These are phyloP conservation scores for Leptomonas seymouri DNA, from an alignment of 208 protist species.

Conservation along the genomic window DNA sequence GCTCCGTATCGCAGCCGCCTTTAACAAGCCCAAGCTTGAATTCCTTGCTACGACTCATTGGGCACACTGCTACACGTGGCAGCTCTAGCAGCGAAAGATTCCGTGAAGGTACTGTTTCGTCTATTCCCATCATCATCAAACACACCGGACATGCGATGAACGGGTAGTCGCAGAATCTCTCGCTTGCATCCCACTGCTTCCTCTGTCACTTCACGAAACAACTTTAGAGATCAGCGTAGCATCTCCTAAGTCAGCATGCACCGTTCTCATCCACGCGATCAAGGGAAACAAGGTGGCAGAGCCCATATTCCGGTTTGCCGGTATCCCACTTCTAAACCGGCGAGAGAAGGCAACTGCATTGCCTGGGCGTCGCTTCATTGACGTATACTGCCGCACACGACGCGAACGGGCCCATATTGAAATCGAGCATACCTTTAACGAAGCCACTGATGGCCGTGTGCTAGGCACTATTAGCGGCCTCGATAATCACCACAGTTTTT, in stretches of 20 bases:
- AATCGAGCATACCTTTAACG: background rate
- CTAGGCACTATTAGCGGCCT: background rate
- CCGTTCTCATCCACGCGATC: background rate
- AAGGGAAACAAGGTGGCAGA: background rate
- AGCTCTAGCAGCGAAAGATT: background rate
- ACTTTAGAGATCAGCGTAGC: background rate
- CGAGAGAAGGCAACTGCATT: background rate
- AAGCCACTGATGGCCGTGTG: background rate
- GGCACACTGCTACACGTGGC: background rate
- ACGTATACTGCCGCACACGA: constrained; percentile 1
- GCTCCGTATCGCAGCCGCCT: background rate
- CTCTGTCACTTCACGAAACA: background rate
- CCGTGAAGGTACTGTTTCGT: background rate
- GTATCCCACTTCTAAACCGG: constrained; percentile 3
- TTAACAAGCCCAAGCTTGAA: background rate
- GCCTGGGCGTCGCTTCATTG: constrained; percentile 12
- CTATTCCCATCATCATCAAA: background rate
- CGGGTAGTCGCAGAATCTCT: background rate
- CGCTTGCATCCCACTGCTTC: background rate
- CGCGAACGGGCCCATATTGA: constrained; percentile 2
- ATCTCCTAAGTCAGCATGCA: background rate
- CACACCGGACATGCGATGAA: background rate
- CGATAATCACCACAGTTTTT: background rate
- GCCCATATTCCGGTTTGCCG: background rate
- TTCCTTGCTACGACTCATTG: constrained; percentile 4